Evolutionary conservation across 2,329 filamentous ascomycete genomes (phyloP).

Genomic region (Ophiostoma triangulosporum): DNA sequence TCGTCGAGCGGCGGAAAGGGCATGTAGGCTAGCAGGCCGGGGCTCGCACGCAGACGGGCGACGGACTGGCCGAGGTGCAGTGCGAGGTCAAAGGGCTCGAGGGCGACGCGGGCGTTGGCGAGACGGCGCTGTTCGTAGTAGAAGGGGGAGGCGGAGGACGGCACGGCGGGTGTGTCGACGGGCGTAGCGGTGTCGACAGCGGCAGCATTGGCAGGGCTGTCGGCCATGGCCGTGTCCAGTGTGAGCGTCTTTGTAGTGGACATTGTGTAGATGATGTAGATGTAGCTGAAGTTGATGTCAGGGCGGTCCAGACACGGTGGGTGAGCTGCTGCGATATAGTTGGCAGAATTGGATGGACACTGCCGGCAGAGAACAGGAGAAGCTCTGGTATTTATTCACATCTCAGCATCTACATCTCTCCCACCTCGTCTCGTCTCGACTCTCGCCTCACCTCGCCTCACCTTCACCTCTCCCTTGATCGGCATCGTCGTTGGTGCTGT

Average conservation of each 20-base stretch:
- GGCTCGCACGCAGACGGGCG: not conserved
- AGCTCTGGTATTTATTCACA: no score
- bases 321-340: not conserved
- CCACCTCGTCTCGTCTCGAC: no score
- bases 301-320: no score
- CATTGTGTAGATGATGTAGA: not conserved
- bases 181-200: not conserved
- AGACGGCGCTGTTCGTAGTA: conserved; percentile 5
- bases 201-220: not conserved
- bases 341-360: no score
- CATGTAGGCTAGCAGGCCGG: conserved; percentile 4
- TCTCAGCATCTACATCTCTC: no score
- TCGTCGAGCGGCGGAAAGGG: conserved; percentile 1
- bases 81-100: conserved; percentile 5
- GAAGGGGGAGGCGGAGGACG: no score
- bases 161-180: not conserved
- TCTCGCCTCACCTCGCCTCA: no score
- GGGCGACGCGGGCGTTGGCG: conserved; percentile 2
- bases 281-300: no score
- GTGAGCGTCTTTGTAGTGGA: not conserved
- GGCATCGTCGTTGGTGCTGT: no score
- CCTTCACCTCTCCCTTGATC: no score
- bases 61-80: conserved; percentile 1
- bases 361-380: no score
- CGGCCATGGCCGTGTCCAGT: not conserved